Base-by-base conservation (phyloP, 805 yeast species). In the Yamadazyma endophytica region DNA sequence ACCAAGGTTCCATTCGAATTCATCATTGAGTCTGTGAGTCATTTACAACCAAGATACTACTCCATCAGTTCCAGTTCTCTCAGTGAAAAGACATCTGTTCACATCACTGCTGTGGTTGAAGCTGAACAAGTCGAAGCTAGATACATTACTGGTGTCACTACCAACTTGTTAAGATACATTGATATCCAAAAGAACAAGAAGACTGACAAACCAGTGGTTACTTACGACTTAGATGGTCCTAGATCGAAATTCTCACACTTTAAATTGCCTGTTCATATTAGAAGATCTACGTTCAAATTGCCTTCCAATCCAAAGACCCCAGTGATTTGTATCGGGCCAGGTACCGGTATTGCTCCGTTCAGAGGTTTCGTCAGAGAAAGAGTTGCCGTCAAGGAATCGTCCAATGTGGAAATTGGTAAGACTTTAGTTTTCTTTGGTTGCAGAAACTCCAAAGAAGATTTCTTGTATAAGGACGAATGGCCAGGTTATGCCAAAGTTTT, bases 271-370 rank as follows among this genome's bases (percentile, higher is more conserved):
- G 81, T 92, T 24, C 96, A 89, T 55, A 82, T 92, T 28, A 85
- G 97, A 62, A 87, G 92, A 61, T 89, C 97, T 5, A 83, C 90
- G 35, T 92, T 90, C 70, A 89, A 88, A 68, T 70, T 92, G 42
- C 98, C 98, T 13, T 70, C 88, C 6, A 85, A 86, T 52, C 82
- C 94, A 19, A 59, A 74, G 3, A 77, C 80, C 19, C 97, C 97
- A 12, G 72, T 90, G 14, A 87, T 90, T 48, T 76, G 89, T 82
- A 73, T 90, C 50, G 98, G 98, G 17, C 97, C 98, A 27, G 98
- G 98, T 43, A 92, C 98, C 3, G 98, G 98, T 58, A 90, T 90
- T 30, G 97, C 98, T 7, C 98, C 98, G 40, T 86, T 92, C 69
- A 80, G 98, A 65, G 98, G 95, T 3, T 90, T 90, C 46, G 61